Conservation (phyloP, 2,329 filamentous ascomycete genomes). For the Paraconiothyrium sp. region DNA sequence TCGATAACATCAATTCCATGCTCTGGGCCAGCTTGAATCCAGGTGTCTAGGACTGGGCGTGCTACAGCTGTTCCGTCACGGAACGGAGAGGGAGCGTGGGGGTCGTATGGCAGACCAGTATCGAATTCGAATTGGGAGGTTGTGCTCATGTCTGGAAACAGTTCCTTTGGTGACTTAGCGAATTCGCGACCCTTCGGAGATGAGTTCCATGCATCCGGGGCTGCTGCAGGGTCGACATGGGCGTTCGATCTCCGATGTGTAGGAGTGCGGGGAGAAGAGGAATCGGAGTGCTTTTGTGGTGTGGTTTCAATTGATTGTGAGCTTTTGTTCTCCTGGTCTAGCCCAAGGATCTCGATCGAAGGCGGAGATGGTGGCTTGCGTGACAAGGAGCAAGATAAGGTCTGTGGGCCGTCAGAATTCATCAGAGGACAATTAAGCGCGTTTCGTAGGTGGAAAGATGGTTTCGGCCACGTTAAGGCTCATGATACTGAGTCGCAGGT, state of each 20-base stretch:
- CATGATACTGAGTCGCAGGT: not conserved
- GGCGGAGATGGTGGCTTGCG: not conserved
- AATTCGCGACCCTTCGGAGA: not conserved
- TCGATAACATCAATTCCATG: not conserved
- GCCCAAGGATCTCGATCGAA: not conserved
- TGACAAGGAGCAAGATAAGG: not conserved
- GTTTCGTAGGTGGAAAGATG: not conserved
- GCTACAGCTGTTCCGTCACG: not conserved
- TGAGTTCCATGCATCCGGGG: not conserved
- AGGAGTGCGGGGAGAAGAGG: not conserved
- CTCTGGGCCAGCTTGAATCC: slow-evolving; percentile 1
- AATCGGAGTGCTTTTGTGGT: not conserved
- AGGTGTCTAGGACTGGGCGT: too few relatives aligned
- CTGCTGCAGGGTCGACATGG: not conserved
- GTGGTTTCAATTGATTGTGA: not conserved
- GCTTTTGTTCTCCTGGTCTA: not conserved
- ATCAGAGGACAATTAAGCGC: not conserved
- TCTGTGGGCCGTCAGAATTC: not conserved
- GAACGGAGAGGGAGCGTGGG: too few relatives aligned
- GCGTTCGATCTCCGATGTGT: not conserved
- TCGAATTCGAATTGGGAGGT: too few relatives aligned
- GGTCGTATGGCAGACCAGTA: too few relatives aligned
- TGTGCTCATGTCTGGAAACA: not conserved
- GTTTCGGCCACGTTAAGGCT: not conserved
- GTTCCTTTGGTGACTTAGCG: not conserved